Conservation (phyloP, 169 alveolate species). For the Eimeria sp. region DNA sequence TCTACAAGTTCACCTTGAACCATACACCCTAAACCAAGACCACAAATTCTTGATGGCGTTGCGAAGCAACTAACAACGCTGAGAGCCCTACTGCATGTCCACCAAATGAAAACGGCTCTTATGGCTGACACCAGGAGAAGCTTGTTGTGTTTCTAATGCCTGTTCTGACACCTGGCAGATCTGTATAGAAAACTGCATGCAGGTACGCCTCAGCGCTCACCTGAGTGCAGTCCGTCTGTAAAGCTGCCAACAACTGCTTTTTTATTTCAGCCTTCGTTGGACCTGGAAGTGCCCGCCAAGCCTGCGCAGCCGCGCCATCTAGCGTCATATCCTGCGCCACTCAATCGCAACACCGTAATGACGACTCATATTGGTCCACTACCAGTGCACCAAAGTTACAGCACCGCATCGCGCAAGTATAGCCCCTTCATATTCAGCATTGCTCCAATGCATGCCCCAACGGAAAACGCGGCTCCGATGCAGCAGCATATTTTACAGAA, state of each 20-base stretch:
- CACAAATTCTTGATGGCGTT: not conserved
- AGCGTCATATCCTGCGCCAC: constrained; percentile 67
- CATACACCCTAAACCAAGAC: not conserved
- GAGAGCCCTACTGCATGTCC: not conserved
- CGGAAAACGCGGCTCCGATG: not conserved
- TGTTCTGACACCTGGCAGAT: not conserved
- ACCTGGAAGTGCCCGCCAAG: constrained; percentile 71
- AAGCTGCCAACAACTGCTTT: constrained; percentile 78
- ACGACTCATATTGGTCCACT: not conserved
- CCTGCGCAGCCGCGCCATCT: constrained; percentile 79
- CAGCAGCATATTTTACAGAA: not conserved
- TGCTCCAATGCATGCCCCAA: not conserved
- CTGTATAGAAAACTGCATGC: not conserved
- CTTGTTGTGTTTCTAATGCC: not conserved
- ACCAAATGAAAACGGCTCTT: not conserved
- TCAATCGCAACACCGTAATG: not conserved
- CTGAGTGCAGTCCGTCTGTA: constrained; percentile 75
- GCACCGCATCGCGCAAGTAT: not conserved
- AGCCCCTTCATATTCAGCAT: not conserved
- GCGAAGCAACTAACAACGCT: not conserved
- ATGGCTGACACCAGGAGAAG: not conserved
- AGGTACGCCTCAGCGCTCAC: constrained; percentile 20
- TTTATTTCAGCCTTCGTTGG: constrained; percentile 46
- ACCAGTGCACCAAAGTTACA: not conserved
- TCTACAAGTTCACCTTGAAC: not conserved